These are phyloP conservation scores for Striga asiatica DNA, from an alignment of 257 asterid species.

Conservation along the genomic window DNA sequence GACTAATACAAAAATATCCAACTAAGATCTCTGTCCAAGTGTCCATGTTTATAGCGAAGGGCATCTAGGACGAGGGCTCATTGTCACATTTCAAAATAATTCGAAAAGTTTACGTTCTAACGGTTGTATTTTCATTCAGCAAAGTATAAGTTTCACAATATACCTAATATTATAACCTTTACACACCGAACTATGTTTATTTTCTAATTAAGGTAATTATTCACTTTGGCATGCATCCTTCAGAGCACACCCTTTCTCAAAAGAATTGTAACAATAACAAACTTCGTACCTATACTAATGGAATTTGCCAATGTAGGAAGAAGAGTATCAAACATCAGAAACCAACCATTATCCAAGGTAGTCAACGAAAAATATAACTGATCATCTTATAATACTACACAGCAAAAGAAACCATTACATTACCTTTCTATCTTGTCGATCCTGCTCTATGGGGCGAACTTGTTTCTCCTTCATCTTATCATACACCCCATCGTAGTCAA, in stretches of 20 bases:
- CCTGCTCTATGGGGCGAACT: conserved; percentile 48
- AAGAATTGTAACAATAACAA: neutral
- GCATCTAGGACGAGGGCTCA: neutral
- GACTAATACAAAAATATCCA: too few relatives aligned
- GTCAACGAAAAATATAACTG: neutral
- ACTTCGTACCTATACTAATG: too few relatives aligned
- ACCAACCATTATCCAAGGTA: neutral
- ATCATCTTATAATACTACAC: neutral
- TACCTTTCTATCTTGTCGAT: conserved; percentile 68
- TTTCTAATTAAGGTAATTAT: neutral
- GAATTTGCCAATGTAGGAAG: neutral
- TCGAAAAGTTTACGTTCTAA: neutral
- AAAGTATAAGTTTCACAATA: neutral
- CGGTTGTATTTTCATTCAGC: neutral
- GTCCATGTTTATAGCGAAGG: too few relatives aligned
- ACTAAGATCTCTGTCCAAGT: too few relatives aligned
- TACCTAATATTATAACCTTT: too few relatives aligned
- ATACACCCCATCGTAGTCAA: conserved; percentile 88
- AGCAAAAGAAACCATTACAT: conserved; percentile 3
- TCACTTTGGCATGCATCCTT: neutral
- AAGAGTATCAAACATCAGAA: neutral
- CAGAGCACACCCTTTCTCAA: neutral
- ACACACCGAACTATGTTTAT: too few relatives aligned
- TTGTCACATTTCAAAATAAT: neutral
- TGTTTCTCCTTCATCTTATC: conserved; percentile 81